Evolutionary conservation across 2,329 filamentous ascomycete genomes (phyloP), one percentile per base, ranked within the genome.

Genomic region (Colletotrichum theobromicola): DNA sequence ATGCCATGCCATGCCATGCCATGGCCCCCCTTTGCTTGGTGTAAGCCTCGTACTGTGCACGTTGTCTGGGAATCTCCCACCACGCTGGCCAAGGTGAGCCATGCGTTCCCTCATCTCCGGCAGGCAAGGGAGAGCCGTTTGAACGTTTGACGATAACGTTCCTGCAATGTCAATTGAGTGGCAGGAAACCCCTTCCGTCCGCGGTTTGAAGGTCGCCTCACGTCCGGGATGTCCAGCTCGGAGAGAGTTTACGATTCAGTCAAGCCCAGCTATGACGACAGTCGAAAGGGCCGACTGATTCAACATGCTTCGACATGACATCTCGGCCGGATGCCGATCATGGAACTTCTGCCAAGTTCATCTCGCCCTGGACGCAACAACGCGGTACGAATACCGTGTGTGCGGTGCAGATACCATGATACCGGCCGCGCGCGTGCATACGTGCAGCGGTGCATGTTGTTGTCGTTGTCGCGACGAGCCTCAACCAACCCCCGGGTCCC

Each of bases 291-390:
- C 57, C 55, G 68, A 63, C 72, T 72, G 72, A 72, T 67, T 66
- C 62, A 62, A 72, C 16, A 65, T 72, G 68, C 68, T 42, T 67
- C 26, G 21, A 72, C 15, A 46, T 63, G 55, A 50, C 72, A 74
- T 63, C 61, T 74, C 72, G 72, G 67, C 68, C 68, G 72, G 72
- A 58, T 74, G 72, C 68, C 68, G 72, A 74, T 74, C 72, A 67
- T 72, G 61, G 72, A 63, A 69, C 42, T 57, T 57, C 37, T 63
- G 68, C 68, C 72, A 72, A 74, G 72, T 74, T 74, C 68, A 67
- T 67, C 72, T 74, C 67, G 53, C 61, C 61, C 69, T 30, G 64
- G 64, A 37, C 16, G 21, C 30, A 26, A 30, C 35, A n/a, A n/a
- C 65, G 57, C 26, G 62, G 34, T 57, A 70, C 61, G 37, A n/a